A percentile compares a stretch with the other conserved stretches of the same genome.
Conservation (phyloP, 176 grass and related monocot species). For the Puccinellia tenuiflora region DNA sequence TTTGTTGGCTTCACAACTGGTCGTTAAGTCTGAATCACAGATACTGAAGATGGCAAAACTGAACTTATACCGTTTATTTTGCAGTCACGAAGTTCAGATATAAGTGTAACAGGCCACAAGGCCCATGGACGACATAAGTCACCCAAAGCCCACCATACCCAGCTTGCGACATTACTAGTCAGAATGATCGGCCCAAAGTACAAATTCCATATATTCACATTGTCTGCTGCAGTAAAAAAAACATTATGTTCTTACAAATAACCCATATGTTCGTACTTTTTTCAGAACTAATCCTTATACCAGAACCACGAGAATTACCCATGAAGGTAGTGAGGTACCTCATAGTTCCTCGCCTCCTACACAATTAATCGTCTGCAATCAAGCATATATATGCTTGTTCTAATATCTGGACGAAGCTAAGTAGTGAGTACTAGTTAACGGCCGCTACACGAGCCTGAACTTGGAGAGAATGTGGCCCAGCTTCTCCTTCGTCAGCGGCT, state of each 20-base stretch:
- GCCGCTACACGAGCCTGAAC: constrained; percentile 23
- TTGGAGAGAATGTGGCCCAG: constrained; percentile 35
- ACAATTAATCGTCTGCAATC: background rate
- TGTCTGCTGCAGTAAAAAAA: background rate
- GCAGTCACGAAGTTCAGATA: background rate
- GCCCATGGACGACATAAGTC: background rate
- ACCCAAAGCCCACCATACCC: background rate
- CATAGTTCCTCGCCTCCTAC: background rate
- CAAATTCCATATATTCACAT: background rate
- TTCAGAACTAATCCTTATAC: no score
- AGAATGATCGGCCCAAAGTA: background rate
- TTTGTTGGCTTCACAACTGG: background rate
- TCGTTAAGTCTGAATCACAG: background rate
- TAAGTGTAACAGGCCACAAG: background rate
- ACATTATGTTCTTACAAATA: background rate
- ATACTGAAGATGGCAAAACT: background rate
- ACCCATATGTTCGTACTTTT: background rate
- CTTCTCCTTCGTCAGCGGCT: constrained; percentile 59
- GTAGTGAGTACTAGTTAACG: background rate
- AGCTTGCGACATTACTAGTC: background rate
- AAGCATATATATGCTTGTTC: background rate
- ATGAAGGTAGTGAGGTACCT: background rate
- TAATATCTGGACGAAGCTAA: background rate
- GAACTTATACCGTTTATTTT: background rate
- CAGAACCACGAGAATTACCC: background rate